A percentile compares a stretch with the other conserved stretches of the same genome.
phyloP scores from a whole-genome alignment of 495 filamentous ascomycete genomes.

The Umbilicaria muhlenbergii region DNA sequence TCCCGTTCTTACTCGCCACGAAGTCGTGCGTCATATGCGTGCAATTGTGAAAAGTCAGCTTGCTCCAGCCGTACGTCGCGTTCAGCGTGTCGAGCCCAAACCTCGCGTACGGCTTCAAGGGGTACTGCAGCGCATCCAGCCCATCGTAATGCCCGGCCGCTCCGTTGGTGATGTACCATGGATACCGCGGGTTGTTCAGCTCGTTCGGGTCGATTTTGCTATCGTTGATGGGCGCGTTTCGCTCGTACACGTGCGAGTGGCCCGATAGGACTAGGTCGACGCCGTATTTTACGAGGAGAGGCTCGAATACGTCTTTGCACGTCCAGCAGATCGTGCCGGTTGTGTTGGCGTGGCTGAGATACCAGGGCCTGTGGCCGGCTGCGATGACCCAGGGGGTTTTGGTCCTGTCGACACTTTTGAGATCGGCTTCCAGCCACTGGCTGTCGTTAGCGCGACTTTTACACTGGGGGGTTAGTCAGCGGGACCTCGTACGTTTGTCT shows the following conservation, averaged over 20 bases:
- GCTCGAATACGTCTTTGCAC: slow-evolving; percentile 43
- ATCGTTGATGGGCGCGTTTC: slow-evolving; percentile 27
- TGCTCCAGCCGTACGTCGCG: slow-evolving; percentile 16
- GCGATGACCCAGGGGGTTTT: slow-evolving; percentile 43
- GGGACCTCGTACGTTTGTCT: slow-evolving; percentile 28
- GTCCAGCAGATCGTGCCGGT: slow-evolving; percentile 25
- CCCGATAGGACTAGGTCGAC: slow-evolving; percentile 47
- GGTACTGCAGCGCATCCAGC: slow-evolving; percentile 7
- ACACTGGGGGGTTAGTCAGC: slow-evolving; percentile 21
- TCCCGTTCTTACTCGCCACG: slow-evolving; percentile 16
- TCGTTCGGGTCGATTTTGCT: slow-evolving; percentile 28
- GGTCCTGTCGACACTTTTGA: slow-evolving; percentile 30
- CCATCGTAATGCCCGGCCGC: slow-evolving; percentile 34
- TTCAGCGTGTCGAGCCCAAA: neutral
- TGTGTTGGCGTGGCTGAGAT: slow-evolving; percentile 24
- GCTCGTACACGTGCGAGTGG: slow-evolving; percentile 44
- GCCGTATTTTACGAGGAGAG: slow-evolving; percentile 39
- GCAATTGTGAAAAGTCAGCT: slow-evolving; percentile 20
- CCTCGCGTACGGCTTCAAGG: neutral
- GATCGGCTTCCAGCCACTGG: slow-evolving; percentile 32
- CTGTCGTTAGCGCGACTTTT: slow-evolving; percentile 18
- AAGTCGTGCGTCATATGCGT: slow-evolving; percentile 21
- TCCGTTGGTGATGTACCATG: slow-evolving; percentile 39
- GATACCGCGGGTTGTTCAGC: slow-evolving; percentile 34
- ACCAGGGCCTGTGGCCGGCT: slow-evolving; percentile 47